A percentile compares a stretch with the other conserved stretches of the same genome.
Evolutionary conservation across 2,329 filamentous ascomycete species (phyloP).

Genomic region (Drechslerella coelobrocha): DNA sequence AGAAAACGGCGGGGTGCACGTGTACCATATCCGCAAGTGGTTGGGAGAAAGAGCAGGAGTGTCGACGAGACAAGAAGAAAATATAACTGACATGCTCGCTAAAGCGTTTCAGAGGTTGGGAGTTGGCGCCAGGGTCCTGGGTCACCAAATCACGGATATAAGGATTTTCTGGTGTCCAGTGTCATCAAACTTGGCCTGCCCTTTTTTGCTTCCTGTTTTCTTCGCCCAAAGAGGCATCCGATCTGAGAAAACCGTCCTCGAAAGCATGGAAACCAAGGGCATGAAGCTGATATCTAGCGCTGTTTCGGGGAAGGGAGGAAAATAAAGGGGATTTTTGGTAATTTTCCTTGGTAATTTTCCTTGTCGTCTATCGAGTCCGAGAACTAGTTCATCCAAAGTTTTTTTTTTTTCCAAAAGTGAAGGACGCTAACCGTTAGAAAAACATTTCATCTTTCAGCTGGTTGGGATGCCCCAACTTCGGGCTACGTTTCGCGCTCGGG

Average conservation of each 20-base stretch:
- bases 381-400: too few relatives aligned
- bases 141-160: not conserved
- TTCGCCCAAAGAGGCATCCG: slow-evolving; percentile 21
- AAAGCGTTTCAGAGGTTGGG: slow-evolving; percentile 1
- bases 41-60: slow-evolving; percentile 6
- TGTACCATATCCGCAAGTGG: slow-evolving; percentile 8
- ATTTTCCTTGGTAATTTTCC: too few relatives aligned
- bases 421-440: not conserved
- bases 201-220: not conserved
- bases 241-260: slow-evolving; percentile 17
- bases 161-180: slow-evolving; percentile 9
- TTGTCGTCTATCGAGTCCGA: too few relatives aligned
- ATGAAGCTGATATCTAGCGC: slow-evolving; percentile 5
- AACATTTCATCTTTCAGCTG: not conserved
- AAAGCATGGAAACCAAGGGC: slow-evolving; percentile 7
- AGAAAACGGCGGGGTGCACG: not conserved
- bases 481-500: not conserved
- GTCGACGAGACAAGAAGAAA: slow-evolving; percentile 1
- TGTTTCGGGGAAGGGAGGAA: slow-evolving; percentile 4
- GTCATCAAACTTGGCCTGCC: slow-evolving; percentile 1
- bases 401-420: not conserved
- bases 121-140: slow-evolving; percentile 1
- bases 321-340: too few relatives aligned
- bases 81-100: not conserved
- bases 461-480: not conserved